Evolutionary conservation across 192 early-diverging fungal genomes (phyloP).

Genomic region (Funneliformis mosseae): DNA sequence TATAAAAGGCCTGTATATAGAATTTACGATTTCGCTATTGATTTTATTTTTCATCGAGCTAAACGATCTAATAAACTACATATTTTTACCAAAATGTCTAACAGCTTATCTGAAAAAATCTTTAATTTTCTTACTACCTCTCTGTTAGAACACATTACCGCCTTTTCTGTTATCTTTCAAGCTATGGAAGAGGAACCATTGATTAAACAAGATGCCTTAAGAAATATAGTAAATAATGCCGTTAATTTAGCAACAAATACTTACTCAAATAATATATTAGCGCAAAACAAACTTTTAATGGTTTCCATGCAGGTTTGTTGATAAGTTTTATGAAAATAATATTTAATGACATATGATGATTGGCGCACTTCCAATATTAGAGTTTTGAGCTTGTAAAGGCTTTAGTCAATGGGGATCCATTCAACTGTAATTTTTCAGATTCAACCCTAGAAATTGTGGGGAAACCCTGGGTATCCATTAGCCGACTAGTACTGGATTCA

Average conservation of each 20-base stretch:
- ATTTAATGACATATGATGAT: background rate
- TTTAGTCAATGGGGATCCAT: background rate
- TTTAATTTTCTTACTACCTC: background rate
- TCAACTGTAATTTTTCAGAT: background rate
- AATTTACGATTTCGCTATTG: too few species aligned
- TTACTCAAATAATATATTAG: background rate
- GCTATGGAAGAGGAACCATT: background rate
- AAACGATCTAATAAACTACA: background rate
- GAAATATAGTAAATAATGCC: slow-evolving; percentile 9
- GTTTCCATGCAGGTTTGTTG: background rate
- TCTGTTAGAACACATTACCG: background rate
- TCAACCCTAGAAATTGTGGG: background rate
- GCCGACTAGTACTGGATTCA: slow-evolving; percentile 16
- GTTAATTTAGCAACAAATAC: background rate
- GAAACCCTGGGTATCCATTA: background rate
- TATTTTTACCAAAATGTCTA: too few species aligned
- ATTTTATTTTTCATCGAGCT: background rate
- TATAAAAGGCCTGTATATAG: too few species aligned
- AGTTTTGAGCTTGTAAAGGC: background rate
- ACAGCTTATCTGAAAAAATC: background rate
- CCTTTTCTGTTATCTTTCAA: background rate
- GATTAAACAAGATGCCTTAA: background rate
- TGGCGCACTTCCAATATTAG: background rate
- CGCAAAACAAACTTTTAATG: background rate
- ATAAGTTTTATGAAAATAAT: background rate